Base-by-base conservation (phyloP, 805 yeast species). In the Ogataea allantospora region DNA sequence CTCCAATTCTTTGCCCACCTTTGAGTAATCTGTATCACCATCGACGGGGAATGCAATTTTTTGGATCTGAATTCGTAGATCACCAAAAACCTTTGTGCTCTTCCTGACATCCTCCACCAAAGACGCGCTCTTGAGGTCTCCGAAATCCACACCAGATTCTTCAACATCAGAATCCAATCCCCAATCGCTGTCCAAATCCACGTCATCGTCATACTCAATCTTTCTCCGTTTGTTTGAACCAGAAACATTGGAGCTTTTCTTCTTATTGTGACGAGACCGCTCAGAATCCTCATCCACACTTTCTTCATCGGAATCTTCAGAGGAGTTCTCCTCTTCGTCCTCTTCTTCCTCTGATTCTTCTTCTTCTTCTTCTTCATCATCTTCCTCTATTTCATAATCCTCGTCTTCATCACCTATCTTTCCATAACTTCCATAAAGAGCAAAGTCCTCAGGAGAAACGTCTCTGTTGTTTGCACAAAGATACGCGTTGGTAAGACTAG, bases 391-490 rank as follows among this genome's bases (percentile, higher is more conserved):
- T 23, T 54, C 64, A 25, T 62, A 62, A 16, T 42, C 40, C 24
- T 42, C 50, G 39, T 38, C 41, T 12, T 27, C 36, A 5, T 38
- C 35, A 35, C 51, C n/a, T 40, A 45, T n/a, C 25, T 35, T 31
- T 1, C 73, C 77, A 49, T 60, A 55, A 39, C 67, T 64, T 16
- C 68, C 73, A 58, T 51, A 67, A 27, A 53, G 51, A 7, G 66
- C 67, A 44, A 72, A 68, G 19, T 67, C 77, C 24, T 72, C 76
- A 12, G 67, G 60, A 1, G 77, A 72, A 2, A 81, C 76, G 23
- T 74, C 72, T 18, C 33, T 40, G 33, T 51, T 44, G 22, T 50
- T 39, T 3, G 62, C 59, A 32, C 50, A 48, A 11, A 54, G 44
- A 37, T 58, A 59, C n/a, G 65, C 65, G 27, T 42, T 50, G 9